Conservation (phyloP, 768 basidiomycete species). For the Krasilnikovozyma curviuscula region DNA sequence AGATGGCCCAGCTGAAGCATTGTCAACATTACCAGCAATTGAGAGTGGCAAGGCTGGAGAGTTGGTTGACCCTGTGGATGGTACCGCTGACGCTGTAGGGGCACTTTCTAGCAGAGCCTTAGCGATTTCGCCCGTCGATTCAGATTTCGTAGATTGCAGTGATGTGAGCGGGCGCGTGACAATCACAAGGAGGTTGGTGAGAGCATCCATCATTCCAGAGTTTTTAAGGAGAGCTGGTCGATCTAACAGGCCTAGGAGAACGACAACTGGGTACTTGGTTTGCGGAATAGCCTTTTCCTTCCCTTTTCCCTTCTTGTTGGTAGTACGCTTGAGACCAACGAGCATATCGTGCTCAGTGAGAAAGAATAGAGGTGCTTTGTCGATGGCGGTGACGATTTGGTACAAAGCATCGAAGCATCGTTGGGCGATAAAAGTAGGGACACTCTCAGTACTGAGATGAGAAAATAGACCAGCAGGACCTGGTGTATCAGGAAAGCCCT, state of each 20-base stretch:
- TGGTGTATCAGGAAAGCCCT: conserved; percentile 19
- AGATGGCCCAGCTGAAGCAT: not conserved
- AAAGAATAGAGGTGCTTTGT: conserved; percentile 75
- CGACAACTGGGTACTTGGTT: conserved; percentile 75
- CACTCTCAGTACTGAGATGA: conserved; percentile 42
- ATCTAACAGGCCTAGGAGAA: conserved; percentile 71
- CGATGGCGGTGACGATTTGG: conserved; percentile 69
- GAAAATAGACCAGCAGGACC: conserved; percentile 30
- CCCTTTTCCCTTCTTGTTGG: conserved; percentile 63
- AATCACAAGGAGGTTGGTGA: conserved; percentile 67
- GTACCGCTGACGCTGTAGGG: too few relatives aligned
- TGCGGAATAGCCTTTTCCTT: conserved; percentile 63
- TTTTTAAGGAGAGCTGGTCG: conserved; percentile 67
- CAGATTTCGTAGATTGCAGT: conserved; percentile 22
- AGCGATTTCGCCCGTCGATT: too few relatives aligned
- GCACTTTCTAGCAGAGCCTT: too few relatives aligned
- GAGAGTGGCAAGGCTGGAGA: too few relatives aligned
- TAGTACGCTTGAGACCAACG: conserved; percentile 39
- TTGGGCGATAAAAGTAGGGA: conserved; percentile 83
- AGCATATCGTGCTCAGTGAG: conserved; percentile 84
- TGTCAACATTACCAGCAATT: too few relatives aligned
- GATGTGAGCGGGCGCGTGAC: conserved; percentile 65
- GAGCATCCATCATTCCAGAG: conserved; percentile 76
- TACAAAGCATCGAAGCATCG: conserved; percentile 80
- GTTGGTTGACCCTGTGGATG: too few relatives aligned